A percentile compares a stretch with the other conserved stretches of the same genome.
phyloP scores from a whole-genome alignment of 441 rosid species.

The Pelargonium myrrhifolium region DNA sequence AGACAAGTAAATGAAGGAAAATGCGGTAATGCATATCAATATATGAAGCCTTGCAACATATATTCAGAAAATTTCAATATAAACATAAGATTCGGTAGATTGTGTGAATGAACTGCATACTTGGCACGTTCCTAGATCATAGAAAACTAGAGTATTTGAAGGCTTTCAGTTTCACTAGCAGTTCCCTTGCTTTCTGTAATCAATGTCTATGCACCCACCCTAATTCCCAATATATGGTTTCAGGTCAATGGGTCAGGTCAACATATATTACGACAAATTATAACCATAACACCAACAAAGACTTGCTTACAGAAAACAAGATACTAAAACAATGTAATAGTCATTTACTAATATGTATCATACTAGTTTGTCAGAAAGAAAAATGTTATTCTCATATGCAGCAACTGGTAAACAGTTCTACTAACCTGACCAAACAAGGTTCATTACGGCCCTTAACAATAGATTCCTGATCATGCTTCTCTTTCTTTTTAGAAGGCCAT shows the following conservation, averaged over 20 bases:
- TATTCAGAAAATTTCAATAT: background rate
- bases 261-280: too few relatives aligned
- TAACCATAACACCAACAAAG: background rate
- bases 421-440: constrained; percentile 90
- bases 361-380: background rate
- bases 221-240: background rate
- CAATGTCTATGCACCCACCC: background rate
- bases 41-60: too few relatives aligned
- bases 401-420: background rate
- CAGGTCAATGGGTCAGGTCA: background rate
- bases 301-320: background rate
- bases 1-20: background rate
- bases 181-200: background rate
- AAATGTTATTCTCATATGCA: constrained; percentile 1
- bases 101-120: background rate
- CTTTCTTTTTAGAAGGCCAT: constrained; percentile 93
- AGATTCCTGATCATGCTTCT: constrained; percentile 67
- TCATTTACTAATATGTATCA: background rate
- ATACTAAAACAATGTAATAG: background rate
- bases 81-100: background rate
- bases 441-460: constrained; percentile 86
- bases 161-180: background rate
- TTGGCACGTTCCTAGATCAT: background rate
- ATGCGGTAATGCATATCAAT: background rate
- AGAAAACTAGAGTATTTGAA: background rate